Evolutionary conservation across 441 rosid genomes (phyloP).

Genomic region (Biscutella laevigata): DNA sequence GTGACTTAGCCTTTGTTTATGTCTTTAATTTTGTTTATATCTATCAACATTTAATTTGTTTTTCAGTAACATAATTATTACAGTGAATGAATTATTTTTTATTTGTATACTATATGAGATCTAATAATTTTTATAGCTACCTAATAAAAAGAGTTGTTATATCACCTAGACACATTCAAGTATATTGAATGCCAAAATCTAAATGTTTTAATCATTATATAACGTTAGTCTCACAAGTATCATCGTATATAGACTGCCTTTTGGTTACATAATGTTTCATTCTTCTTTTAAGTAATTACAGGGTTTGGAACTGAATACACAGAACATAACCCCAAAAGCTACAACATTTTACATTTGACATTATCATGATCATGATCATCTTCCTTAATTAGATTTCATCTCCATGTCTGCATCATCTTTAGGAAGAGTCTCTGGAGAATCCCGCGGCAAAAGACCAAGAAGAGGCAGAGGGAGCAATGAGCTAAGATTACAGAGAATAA

Average conservation of each 20-base stretch:
- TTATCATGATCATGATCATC: background rate
- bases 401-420: constrained; percentile 51
- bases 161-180: too few relatives aligned
- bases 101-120: too few relatives aligned
- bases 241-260: too few relatives aligned
- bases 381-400: constrained; percentile 63
- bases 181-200: too few relatives aligned
- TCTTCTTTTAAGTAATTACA: constrained; percentile 6
- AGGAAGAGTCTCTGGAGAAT: constrained; percentile 30
- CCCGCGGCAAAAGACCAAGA: constrained; percentile 65
- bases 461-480: constrained; percentile 89
- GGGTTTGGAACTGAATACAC: background rate
- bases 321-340: background rate
- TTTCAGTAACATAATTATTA: background rate
- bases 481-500: constrained; percentile 87
- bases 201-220: too few relatives aligned
- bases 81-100: too few relatives aligned
- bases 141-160: too few relatives aligned
- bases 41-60: too few relatives aligned
- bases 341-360: background rate
- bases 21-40: too few relatives aligned
- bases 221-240: background rate
- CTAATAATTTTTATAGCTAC: too few relatives aligned
- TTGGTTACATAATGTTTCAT: background rate
- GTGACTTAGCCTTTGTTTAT: background rate